Percentiles rank a stretch among this genome's conserved stretches.
phyloP scores from a whole-genome alignment of 345 rosid species.

The Eucalyptus cloeziana region DNA sequence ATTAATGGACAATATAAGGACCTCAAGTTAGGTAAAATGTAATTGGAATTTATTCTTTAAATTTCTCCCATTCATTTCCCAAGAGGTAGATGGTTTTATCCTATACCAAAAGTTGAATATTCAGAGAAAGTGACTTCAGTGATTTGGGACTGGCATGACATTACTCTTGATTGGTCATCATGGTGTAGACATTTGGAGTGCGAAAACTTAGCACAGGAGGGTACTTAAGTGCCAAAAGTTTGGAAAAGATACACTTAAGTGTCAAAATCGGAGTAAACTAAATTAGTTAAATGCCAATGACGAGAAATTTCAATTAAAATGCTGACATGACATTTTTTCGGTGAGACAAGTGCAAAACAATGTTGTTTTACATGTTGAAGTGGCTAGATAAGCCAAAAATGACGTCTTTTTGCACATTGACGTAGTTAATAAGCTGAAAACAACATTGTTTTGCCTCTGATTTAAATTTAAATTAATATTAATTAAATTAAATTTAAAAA shows the following conservation, averaged over 20 bases:
- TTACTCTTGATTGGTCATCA: neutral
- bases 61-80: neutral
- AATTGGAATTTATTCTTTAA: neutral
- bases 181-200: no score
- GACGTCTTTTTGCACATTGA: rapidly evolving
- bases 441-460: rapidly evolving
- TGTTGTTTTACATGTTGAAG: rapidly evolving
- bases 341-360: no score
- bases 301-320: rapidly evolving
- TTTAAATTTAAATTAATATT: no score
- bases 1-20: neutral
- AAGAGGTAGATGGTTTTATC: neutral
- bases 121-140: neutral
- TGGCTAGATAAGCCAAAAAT: no score
- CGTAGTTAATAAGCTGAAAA: no score
- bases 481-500: no score
- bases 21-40: no score
- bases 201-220: rapidly evolving
- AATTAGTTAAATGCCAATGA: rapidly evolving
- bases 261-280: rapidly evolving
- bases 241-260: rapidly evolving
- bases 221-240: rapidly evolving
- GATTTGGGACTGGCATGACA: neutral
- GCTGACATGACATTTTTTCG: rapidly evolving
- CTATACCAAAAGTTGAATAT: neutral